Percentiles rank a stretch among this genome's conserved stretches.
These are phyloP conservation scores for Rhinocladiella mackenziei DNA, from an alignment of 2,329 filamentous ascomycete species.

Conservation along the genomic window DNA sequence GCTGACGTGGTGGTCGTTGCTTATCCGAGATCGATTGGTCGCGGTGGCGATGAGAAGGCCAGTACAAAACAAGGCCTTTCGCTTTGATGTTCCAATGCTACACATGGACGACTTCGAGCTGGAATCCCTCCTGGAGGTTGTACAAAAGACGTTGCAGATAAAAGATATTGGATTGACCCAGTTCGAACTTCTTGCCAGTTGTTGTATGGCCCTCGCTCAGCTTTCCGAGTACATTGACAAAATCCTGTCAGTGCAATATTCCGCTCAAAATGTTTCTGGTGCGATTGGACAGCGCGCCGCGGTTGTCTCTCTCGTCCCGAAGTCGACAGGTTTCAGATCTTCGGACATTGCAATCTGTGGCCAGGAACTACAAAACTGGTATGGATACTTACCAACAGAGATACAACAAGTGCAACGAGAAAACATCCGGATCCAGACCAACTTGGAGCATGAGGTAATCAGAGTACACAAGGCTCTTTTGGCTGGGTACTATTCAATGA, in stretches of 20 bases:
- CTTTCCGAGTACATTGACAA: constrained; percentile 19
- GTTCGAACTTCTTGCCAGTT: constrained; percentile 6
- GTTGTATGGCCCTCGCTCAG: constrained; percentile 15
- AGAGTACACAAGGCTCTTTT: constrained; percentile 15
- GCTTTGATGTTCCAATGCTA: constrained; percentile 91
- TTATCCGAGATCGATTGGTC: constrained; percentile 88
- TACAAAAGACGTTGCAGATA: constrained; percentile 2
- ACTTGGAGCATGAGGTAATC: constrained; percentile 5
- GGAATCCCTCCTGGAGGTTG: constrained; percentile 46
- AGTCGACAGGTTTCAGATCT: not conserved
- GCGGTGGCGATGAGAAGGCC: constrained; percentile 90
- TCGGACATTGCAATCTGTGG: constrained; percentile 12
- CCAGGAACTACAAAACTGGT: constrained; percentile 19
- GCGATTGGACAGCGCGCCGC: not conserved
- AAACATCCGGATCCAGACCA: not conserved
- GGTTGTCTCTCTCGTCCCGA: constrained; percentile 14
- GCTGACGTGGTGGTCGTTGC: constrained; percentile 96
- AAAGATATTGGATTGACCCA: not conserved
- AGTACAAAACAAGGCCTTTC: constrained; percentile 85
- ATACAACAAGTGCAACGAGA: constrained; percentile 3
- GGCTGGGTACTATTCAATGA: constrained; percentile 17
- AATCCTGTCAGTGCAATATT: constrained; percentile 15
- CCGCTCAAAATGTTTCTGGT: constrained; percentile 4
- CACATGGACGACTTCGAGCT: constrained; percentile 80
- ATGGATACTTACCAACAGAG: constrained; percentile 7